Evolutionary conservation across 1,139 yeast species (phyloP), one percentile per base, ranked within the genome.

Genomic region (Kurtzmaniella quercitrusa): DNA sequence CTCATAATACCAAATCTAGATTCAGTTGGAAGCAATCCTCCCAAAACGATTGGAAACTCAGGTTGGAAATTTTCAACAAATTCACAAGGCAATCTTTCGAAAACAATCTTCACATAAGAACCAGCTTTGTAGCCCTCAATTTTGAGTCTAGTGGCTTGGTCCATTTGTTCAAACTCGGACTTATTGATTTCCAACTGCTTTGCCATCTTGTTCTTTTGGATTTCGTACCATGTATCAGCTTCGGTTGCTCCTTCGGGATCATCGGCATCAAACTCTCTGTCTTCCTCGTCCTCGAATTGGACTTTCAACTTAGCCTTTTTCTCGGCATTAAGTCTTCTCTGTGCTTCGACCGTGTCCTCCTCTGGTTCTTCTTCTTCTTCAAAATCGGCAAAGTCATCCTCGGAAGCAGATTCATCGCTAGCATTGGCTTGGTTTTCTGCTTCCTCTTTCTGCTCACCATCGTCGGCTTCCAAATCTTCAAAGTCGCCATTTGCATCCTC

Each of bases 121-220:
- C 99, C 99, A 1, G 98, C 94, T 50, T 86, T 79, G 63, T 74
- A 87, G 49, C 99, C 99, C 67, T 93, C 98, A 50, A 94, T 82
- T 50, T 81, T 81, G 46, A 82, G 73, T 55, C 98, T 77, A 18
- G 88, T 80, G 17, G 77, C 86, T 17, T 72, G 73, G 47, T 89
- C 95, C 84, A 94, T 77, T 37, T 78, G 76, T 20, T 80, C 84
- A 46, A 78, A 74, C 59, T 84, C 89, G 4, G 87, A 80, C 61
- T 87, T 87, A 65, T 94, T 94, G 66, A 94, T 89, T 50, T 93
- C 98, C 51, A 88, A 71, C 66, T 94, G 98, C 61, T 93, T 91
- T 46, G 96, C 93, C 81, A 94, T 91, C 58, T 91, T 93, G 48
- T 95, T 94, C 66, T 94, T 94, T 64, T 94, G 97, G 63, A 87